Evolutionary conservation across 495 filamentous ascomycete genomes (phyloP).

Genomic region (Evansstolkia leycettana): DNA sequence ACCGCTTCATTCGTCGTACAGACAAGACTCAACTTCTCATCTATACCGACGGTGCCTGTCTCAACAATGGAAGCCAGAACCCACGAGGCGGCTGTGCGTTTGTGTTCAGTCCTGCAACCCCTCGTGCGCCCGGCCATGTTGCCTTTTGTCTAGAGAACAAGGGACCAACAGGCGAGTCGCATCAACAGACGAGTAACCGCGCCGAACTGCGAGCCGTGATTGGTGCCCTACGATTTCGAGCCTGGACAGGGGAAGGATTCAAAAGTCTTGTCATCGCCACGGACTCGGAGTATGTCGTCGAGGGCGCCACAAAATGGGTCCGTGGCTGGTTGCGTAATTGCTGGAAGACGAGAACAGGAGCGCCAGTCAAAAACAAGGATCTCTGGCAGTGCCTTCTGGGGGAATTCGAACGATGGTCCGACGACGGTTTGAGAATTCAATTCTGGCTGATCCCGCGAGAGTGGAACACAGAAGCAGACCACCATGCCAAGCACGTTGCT

Average conservation of each 20-base stretch:
- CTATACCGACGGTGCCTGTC: slow-evolving; percentile 27
- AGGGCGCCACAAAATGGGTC: slow-evolving; percentile 19
- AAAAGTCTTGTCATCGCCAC: slow-evolving; percentile 22
- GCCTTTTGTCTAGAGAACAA: slow-evolving; percentile 6
- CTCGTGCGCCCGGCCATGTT: background rate
- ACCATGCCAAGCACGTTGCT: slow-evolving; percentile 4
- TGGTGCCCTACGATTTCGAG: slow-evolving; percentile 17
- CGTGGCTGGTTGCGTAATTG: slow-evolving; percentile 12
- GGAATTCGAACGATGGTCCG: slow-evolving; percentile 7
- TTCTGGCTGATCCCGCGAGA: slow-evolving; percentile 24
- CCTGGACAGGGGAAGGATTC: slow-evolving; percentile 16
- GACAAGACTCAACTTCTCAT: slow-evolving; percentile 22
- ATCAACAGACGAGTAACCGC: slow-evolving; percentile 22
- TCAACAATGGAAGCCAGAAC: slow-evolving; percentile 17
- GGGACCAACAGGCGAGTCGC: slow-evolving; percentile 12
- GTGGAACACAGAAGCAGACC: slow-evolving; percentile 16
- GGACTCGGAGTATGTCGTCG: slow-evolving; percentile 24
- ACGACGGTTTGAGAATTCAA: slow-evolving; percentile 12
- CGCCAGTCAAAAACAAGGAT: slow-evolving; percentile 22
- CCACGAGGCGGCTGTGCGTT: slow-evolving; percentile 26
- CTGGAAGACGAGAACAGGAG: slow-evolving; percentile 12
- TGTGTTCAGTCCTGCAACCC: slow-evolving; percentile 5
- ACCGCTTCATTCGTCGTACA: slow-evolving; percentile 14
- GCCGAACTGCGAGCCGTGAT: slow-evolving; percentile 31
- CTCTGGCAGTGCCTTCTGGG: slow-evolving; percentile 19